Evolutionary conservation across 2,329 filamentous ascomycete species (phyloP).

Genomic region (Calonectria pseudoturangicola): DNA sequence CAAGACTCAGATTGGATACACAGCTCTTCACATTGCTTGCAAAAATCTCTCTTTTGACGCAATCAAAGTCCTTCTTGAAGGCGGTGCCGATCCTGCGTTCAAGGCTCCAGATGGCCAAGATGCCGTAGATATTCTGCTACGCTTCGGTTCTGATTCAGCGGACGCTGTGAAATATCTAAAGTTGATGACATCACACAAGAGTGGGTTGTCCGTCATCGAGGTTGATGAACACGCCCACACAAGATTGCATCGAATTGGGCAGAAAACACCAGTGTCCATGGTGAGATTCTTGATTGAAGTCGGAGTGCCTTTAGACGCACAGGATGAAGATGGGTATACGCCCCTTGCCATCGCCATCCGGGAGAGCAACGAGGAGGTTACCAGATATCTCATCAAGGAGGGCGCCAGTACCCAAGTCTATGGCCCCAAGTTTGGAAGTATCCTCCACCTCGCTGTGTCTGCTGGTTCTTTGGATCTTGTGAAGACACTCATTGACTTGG

Average conservation of each 20-base stretch:
- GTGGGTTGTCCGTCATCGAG: background rate
- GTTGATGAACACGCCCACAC: background rate
- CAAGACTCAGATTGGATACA: background rate
- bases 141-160: background rate
- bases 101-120: background rate
- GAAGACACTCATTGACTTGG: conserved; percentile 1
- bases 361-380: background rate
- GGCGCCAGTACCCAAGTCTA: background rate
- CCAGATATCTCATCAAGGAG: background rate
- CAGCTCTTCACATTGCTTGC: background rate
- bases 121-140: background rate
- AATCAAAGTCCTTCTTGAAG: background rate
- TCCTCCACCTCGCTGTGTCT: background rate
- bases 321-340: background rate
- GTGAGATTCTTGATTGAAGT: background rate
- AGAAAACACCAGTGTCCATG: background rate
- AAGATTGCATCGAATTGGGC: background rate
- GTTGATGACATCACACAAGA: background rate
- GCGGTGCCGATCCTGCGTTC: background rate
- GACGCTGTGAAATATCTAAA: background rate
- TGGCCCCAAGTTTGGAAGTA: background rate
- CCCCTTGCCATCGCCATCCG: background rate
- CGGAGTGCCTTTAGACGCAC: background rate
- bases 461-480: background rate
- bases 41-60: background rate